These are phyloP conservation scores for Serendipita sp. DNA, from an alignment of 768 basidiomycete genomes.

Conservation along the genomic window DNA sequence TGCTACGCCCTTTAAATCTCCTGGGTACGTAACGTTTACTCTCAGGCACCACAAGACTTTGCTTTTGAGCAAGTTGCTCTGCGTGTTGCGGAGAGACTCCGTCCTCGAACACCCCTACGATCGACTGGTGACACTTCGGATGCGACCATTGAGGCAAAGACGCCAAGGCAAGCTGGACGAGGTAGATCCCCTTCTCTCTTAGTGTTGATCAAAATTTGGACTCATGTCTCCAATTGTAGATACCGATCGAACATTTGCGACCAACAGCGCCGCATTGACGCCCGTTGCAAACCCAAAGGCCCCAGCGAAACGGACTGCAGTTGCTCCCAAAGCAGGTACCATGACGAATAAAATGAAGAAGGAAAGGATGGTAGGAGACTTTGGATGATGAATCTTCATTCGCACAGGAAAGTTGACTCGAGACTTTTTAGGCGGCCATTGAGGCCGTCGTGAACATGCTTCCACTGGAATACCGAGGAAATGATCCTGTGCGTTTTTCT, in stretches of 20 bases:
- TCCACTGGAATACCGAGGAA: constrained; percentile 83
- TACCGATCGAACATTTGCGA: constrained; percentile 21
- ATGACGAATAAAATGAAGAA: constrained; percentile 69
- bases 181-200: constrained; percentile 19
- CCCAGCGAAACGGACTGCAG: constrained; percentile 42
- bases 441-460: constrained; percentile 61
- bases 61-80: constrained; percentile 32
- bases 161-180: neutral
- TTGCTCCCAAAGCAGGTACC: constrained; percentile 22
- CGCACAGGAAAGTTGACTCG: constrained; percentile 17
- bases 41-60: constrained; percentile 41
- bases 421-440: constrained; percentile 28
- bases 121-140: neutral
- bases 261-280: constrained; percentile 26
- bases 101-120: constrained; percentile 9
- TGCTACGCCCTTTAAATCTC: too few species aligned
- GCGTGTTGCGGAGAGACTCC: constrained; percentile 48
- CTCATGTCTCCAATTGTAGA: constrained; percentile 26
- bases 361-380: constrained; percentile 45
- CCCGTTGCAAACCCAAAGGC: constrained; percentile 26
- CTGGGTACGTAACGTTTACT: neutral
- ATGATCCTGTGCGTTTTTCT: constrained; percentile 49
- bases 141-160: neutral
- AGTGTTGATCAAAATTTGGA: constrained; percentile 27
- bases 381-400: neutral